phyloP scores from a whole-genome alignment of 306 rosid genomes.

The Ochetophila trinervis region DNA sequence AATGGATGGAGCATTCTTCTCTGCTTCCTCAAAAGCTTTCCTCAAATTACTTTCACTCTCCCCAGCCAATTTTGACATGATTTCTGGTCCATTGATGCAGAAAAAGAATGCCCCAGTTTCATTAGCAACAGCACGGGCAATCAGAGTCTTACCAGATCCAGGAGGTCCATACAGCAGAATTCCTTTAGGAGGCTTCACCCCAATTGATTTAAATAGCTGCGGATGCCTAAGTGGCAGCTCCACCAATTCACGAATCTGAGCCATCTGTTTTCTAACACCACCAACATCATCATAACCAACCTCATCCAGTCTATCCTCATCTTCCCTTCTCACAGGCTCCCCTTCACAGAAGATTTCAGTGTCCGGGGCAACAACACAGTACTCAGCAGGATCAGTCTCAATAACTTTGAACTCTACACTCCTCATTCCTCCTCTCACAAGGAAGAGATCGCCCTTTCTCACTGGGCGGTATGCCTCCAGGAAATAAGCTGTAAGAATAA shows the following conservation, averaged over 20 bases:
- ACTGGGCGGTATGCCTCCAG: slow-evolving; percentile 89
- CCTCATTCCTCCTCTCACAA: slow-evolving; percentile 98
- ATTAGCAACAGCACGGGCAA: slow-evolving; percentile 95
- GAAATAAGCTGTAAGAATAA: slow-evolving; percentile 70
- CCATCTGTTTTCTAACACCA: slow-evolving; percentile 97
- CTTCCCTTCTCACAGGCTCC: slow-evolving; percentile 87
- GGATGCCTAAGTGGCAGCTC: slow-evolving; percentile 97
- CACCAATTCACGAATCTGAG: slow-evolving; percentile 87
- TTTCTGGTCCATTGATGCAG: slow-evolving; percentile 96
- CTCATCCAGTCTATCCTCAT: slow-evolving; percentile 90
- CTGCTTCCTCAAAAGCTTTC: slow-evolving; percentile 98
- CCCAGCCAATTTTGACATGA: slow-evolving; percentile 94
- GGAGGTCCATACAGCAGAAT: slow-evolving; percentile 89
- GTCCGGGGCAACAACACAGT: slow-evolving; percentile 97
- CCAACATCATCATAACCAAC: slow-evolving; percentile 99
- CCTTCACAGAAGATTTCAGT: slow-evolving; percentile 97
- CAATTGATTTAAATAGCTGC: slow-evolving; percentile 84
- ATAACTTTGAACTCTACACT: slow-evolving; percentile 97
- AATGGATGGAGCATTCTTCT: slow-evolving; percentile 98
- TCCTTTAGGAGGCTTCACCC: slow-evolving; percentile 99
- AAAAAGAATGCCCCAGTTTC: slow-evolving; percentile 99
- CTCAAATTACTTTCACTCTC: slow-evolving; percentile 97
- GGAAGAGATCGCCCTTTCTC: slow-evolving; percentile 92
- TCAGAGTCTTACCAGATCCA: slow-evolving; percentile 89
- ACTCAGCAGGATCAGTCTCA: slow-evolving; percentile 89